Evolutionary conservation across 164 flowering plant genomes (phyloP).

Genomic region (Liquidambar formosana): DNA sequence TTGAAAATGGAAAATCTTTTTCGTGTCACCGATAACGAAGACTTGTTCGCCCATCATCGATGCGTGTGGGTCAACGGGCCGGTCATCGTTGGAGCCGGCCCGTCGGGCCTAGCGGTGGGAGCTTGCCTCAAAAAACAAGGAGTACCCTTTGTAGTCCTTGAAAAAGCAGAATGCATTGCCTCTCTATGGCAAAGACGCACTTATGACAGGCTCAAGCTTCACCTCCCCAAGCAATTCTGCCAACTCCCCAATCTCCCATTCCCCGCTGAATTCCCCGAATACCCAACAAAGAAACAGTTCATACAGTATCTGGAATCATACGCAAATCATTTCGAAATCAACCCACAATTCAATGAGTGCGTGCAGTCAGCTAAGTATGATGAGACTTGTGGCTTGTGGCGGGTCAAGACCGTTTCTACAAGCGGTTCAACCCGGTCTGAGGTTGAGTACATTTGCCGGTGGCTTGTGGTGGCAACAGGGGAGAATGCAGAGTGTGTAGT

Average conservation of each 20-base stretch:
- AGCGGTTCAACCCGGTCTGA: constrained; percentile 24
- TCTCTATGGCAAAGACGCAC: constrained; percentile 70
- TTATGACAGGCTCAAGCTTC: constrained; percentile 75
- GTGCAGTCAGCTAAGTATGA: constrained; percentile 69
- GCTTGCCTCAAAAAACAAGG: constrained; percentile 66
- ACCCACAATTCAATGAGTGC: constrained; percentile 54
- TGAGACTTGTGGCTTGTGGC: constrained; percentile 56
- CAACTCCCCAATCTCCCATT: constrained; percentile 65
- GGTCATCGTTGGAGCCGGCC: constrained; percentile 79
- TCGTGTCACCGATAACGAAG: constrained; percentile 26
- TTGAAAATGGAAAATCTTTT: constrained; percentile 29
- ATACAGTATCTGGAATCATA: constrained; percentile 64
- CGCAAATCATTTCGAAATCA: constrained; percentile 46
- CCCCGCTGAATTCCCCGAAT: constrained; percentile 66
- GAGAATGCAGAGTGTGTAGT: constrained; percentile 70
- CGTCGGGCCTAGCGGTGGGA: constrained; percentile 75
- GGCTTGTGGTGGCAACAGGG: constrained; percentile 81
- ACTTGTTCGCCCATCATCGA: constrained; percentile 34
- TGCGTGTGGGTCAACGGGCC: constrained; percentile 76
- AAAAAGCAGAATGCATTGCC: constrained; percentile 66
- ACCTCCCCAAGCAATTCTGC: constrained; percentile 82
- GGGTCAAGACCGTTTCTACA: constrained; percentile 44
- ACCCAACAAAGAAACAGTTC: constrained; percentile 72
- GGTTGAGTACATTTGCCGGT: constrained; percentile 65
- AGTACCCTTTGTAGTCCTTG: constrained; percentile 63